These are phyloP conservation scores for Sphaerulina vaccinii DNA, from an alignment of 2,329 filamentous ascomycete genomes.

Conservation along the genomic window DNA sequence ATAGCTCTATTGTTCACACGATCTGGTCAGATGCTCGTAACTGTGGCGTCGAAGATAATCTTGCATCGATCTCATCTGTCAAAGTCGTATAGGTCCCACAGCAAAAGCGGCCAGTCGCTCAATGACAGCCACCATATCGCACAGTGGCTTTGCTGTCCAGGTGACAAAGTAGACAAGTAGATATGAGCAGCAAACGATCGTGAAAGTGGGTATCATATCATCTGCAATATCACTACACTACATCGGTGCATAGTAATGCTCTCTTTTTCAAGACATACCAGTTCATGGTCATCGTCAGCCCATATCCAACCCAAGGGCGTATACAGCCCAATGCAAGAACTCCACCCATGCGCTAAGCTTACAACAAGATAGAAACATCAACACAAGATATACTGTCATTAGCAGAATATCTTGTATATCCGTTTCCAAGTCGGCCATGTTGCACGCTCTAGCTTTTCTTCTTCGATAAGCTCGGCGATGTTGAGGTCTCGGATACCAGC, in stretches of 20 bases:
- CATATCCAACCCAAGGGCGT: not conserved
- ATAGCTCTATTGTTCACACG: no score
- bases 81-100: no score
- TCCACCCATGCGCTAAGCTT: not conserved
- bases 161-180: not conserved
- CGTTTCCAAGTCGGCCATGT: constrained; percentile 51
- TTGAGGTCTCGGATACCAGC: constrained; percentile 86
- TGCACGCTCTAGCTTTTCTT: constrained; percentile 73
- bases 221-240: not conserved
- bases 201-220: not conserved
- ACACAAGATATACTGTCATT: constrained; percentile 2
- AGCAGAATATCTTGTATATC: constrained; percentile 51
- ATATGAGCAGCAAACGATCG: not conserved
- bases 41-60: no score
- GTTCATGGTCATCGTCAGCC: not conserved
- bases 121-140: no score
- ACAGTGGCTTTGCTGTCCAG: no score
- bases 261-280: not conserved
- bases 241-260: not conserved
- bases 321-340: not conserved
- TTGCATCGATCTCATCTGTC: no score
- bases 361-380: not conserved
- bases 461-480: constrained; percentile 70
- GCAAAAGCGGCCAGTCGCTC: no score
- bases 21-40: no score